A percentile compares a stretch with the other conserved stretches of the same genome.
Evolutionary conservation across 371 early-diverging fungal genomes (phyloP).

Genomic region (Dichotomocladium elegans): DNA sequence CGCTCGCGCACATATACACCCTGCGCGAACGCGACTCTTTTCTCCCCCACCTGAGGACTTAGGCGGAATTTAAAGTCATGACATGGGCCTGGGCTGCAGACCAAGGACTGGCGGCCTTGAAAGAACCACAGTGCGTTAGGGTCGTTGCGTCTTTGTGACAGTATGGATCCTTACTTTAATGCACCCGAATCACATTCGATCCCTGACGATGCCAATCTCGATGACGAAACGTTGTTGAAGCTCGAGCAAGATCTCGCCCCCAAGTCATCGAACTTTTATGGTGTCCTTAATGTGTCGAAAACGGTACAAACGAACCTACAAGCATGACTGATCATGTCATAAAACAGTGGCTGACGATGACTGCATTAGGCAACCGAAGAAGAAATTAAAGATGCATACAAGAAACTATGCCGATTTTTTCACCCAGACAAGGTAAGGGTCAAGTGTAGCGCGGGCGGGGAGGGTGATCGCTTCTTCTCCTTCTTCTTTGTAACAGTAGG

Average conservation of each 20-base stretch:
- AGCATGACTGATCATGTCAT: background rate
- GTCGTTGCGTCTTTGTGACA: background rate
- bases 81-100: no score
- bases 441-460: background rate
- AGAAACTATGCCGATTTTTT: conserved; percentile 76
- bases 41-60: no score
- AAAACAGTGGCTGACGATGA: background rate
- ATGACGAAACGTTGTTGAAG: conserved; percentile 43
- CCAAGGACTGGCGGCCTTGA: no score
- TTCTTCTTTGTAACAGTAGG: background rate
- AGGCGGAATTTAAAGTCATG: no score
- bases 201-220: conserved; percentile 33
- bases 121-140: no score
- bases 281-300: conserved; percentile 76
- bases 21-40: no score
- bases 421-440: conserved; percentile 78
- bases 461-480: background rate
- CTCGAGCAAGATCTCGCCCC: conserved; percentile 45
- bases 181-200: conserved; percentile 22
- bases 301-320: conserved; percentile 63
- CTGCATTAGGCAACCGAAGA: conserved; percentile 71
- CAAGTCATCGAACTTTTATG: conserved; percentile 71
- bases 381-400: conserved; percentile 83
- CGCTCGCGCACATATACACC: no score
- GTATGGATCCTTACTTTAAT: conserved; percentile 56